phyloP scores from a whole-genome alignment of 148 eudicot genomes.

The Amaranthus hypochondriacus region DNA sequence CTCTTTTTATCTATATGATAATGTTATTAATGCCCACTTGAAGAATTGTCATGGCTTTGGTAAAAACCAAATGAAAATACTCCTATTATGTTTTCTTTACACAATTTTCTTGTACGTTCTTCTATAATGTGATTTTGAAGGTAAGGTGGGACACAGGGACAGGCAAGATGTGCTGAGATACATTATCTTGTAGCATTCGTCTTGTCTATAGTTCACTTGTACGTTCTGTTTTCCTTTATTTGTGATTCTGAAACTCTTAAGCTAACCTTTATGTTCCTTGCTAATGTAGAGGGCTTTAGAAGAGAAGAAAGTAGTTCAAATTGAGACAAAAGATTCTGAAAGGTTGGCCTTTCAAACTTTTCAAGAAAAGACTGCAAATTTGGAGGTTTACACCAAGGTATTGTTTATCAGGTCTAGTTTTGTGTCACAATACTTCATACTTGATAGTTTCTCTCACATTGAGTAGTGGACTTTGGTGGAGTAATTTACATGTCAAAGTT shows the following conservation, averaged over 20 bases:
- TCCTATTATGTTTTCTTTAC: background rate
- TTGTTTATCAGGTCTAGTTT: constrained; percentile 5
- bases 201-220: background rate
- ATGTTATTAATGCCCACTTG: background rate
- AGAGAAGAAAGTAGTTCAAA: constrained; percentile 60
- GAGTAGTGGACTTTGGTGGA: background rate
- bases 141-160: background rate
- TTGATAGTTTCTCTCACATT: constrained; percentile 2
- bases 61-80: background rate
- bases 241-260: background rate
- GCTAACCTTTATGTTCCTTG: constrained; percentile 7
- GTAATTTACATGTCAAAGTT: background rate
- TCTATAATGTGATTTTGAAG: background rate
- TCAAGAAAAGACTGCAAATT: constrained; percentile 58
- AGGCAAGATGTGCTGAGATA: background rate
- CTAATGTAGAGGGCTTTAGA: constrained; percentile 62
- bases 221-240: background rate
- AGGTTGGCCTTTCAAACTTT: constrained; percentile 57
- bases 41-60: background rate
- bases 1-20: background rate
- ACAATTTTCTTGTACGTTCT: background rate
- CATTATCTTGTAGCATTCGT: background rate
- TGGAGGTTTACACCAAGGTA: constrained; percentile 86
- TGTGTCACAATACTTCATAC: background rate
- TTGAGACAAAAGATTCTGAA: constrained; percentile 76